Evolutionary conservation across 2,329 filamentous ascomycete genomes (phyloP), one percentile per base, ranked within the genome.

Genomic region (Cylindrodendrum hubeiense): DNA sequence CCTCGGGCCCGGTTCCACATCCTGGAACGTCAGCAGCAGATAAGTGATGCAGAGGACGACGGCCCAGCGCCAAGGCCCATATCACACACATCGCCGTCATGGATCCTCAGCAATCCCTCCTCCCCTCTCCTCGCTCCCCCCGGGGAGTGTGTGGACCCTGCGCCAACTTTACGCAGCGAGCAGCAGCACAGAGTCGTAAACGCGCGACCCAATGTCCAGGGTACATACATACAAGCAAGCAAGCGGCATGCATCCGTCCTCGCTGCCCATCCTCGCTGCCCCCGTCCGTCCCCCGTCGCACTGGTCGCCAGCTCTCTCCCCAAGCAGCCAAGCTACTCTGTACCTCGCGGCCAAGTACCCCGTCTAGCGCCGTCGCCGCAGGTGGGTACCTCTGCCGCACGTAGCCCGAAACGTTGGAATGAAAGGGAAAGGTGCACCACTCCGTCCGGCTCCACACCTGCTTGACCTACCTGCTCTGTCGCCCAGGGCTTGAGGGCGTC

Each of bases 341-440:
- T 73, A 73, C 71, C 61, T 71, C 47, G 41, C 28, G 21, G 34
- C 65, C 47, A 73, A 59, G 71, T 72, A 67, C 26, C 28, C 26
- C 30, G 43, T 56, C 57, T 69, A 58, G 67, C 71, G 52, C 37
- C 51, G 19, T 39, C 52, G 59, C 41, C 21, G 49, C 46, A 30
- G 51, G 37, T 41, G 56, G 62, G 61, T 71, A 73, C 71, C 47
- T 67, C 33, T 19, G 24, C 43, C 13, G 15, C 46, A 63, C 49
- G 71, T 73, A 69, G 66, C 66, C 65, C 34, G 47, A 66, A 65
- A 57, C 50, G 64, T 60, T 66, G 64, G 69, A 63, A 68, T 68
- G 58, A 30, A 47, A 49, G 19, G 50, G 53, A 22, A 41, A 57
- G 68, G 44, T 63, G 67, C 69, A 50, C 69, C 71, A 72, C 71